Evolutionary conservation across 2,329 filamentous ascomycete genomes (phyloP).

Genomic region (Ceratocystis variospora): DNA sequence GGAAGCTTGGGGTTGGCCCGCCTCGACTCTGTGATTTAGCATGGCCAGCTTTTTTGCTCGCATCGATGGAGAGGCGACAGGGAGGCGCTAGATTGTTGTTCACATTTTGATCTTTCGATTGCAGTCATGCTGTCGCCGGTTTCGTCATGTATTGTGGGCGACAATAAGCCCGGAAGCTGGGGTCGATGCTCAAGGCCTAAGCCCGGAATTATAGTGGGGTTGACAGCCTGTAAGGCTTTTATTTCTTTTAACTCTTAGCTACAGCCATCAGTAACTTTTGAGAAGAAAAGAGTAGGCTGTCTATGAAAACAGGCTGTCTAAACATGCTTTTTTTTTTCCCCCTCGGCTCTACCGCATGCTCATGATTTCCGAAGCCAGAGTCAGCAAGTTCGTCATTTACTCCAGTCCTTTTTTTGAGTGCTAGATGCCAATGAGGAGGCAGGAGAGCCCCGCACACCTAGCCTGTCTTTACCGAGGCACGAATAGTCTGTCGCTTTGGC

Average conservation of each 20-base stretch:
- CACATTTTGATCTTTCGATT: background rate
- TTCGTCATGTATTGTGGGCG: background rate
- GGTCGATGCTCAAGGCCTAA: background rate
- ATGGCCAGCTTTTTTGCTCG: background rate
- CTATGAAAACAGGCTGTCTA: too few relatives aligned
- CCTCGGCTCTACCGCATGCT: too few relatives aligned
- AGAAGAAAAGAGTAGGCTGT: too few relatives aligned
- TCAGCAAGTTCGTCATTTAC: too few relatives aligned
- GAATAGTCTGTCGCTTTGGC: too few relatives aligned
- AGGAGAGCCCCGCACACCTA: too few relatives aligned
- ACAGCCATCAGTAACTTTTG: background rate
- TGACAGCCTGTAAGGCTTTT: background rate
- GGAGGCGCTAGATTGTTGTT: background rate
- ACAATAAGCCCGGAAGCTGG: background rate
- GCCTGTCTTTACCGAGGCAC: too few relatives aligned
- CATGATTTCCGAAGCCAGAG: too few relatives aligned
- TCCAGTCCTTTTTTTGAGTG: too few relatives aligned
- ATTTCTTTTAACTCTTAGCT: background rate
- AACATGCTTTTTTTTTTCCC: too few relatives aligned
- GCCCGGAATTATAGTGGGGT: background rate
- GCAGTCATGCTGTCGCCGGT: background rate
- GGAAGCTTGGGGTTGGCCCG: background rate
- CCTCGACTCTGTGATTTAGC: background rate
- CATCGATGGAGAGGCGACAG: background rate
- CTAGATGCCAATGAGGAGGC: too few relatives aligned